These are phyloP conservation scores for Antitrichia curtipendula DNA, from an alignment of 225 moss, liverwort and hornwort species.

Conservation along the genomic window DNA sequence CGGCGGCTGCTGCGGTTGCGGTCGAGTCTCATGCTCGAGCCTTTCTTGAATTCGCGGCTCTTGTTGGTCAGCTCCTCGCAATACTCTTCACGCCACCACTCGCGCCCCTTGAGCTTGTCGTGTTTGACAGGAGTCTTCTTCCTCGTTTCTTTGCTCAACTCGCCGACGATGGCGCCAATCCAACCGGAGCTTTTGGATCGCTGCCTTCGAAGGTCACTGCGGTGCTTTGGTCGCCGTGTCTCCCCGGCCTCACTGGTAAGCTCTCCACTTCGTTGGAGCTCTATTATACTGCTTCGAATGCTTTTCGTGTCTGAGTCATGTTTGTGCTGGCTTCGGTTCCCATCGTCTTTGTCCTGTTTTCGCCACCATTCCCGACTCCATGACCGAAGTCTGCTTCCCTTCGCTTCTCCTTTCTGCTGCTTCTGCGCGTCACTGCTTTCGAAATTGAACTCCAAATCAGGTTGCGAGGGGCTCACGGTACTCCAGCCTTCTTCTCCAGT, in stretches of 20 bases:
- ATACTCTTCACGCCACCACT: slow-evolving; percentile 95
- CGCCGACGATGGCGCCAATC: slow-evolving; percentile 62
- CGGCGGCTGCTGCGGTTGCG: slow-evolving; percentile 49
- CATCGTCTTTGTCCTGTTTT: slow-evolving; percentile 45
- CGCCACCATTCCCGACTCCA: slow-evolving; percentile 98
- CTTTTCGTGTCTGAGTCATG: slow-evolving; percentile 66
- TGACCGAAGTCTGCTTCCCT: slow-evolving; percentile 11
- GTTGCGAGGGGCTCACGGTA: slow-evolving; percentile 85
- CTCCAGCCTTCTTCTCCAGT: slow-evolving; percentile 85
- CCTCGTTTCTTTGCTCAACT: slow-evolving; percentile 48
- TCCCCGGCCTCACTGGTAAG: slow-evolving; percentile 22
- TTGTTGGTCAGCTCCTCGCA: slow-evolving; percentile 59
- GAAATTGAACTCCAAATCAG: slow-evolving; percentile 62
- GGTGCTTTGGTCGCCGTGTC: slow-evolving; percentile 22
- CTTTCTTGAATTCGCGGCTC: slow-evolving; percentile 49
- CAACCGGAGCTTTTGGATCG: slow-evolving; percentile 84
- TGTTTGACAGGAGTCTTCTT: slow-evolving; percentile 41
- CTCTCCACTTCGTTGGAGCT: slow-evolving; percentile 41
- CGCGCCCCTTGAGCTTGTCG: slow-evolving; percentile 63
- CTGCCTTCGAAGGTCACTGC: slow-evolving; percentile 19
- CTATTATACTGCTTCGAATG: slow-evolving; percentile 14
- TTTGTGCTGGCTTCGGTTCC: slow-evolving; percentile 10
- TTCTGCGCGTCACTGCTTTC: slow-evolving; percentile 36
- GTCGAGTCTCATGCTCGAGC: slow-evolving; percentile 29
- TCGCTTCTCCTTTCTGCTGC: slow-evolving; percentile 1